Evolutionary conservation across 176 grass and related monocot species (phyloP).

Genomic region (Carex littledalei): DNA sequence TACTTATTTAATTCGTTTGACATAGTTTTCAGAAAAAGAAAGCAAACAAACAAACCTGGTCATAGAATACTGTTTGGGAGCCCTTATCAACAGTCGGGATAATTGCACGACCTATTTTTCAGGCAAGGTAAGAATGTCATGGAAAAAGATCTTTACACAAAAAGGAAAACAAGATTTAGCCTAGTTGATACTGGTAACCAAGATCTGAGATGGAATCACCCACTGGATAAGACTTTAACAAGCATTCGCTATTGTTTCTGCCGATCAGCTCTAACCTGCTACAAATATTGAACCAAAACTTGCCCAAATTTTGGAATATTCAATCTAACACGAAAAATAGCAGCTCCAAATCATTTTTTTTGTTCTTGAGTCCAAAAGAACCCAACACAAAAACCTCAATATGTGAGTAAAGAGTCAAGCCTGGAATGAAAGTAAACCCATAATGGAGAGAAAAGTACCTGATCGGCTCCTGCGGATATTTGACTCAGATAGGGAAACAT

Average conservation of each 20-base stretch:
- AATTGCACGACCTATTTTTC: neutral
- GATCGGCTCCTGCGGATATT: neutral
- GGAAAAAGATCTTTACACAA: neutral
- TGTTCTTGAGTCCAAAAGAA: no score
- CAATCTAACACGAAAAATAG: neutral
- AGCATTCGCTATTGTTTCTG: neutral
- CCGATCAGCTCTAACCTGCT: neutral
- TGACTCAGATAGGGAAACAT: neutral
- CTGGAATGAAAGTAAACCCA: neutral
- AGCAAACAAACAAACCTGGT: neutral
- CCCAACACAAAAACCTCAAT: neutral
- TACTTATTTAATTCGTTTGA: neutral
- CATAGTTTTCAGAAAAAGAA: neutral
- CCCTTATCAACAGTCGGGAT: neutral
- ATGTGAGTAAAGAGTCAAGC: neutral
- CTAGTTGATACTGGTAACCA: neutral
- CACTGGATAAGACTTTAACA: neutral
- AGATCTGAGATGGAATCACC: neutral
- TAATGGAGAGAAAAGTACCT: neutral
- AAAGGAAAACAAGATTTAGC: neutral
- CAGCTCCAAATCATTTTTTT: neutral
- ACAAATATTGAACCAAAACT: neutral
- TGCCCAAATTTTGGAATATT: neutral
- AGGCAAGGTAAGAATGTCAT: neutral
- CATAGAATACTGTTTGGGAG: constrained; percentile 4